These are phyloP conservation scores for Durusdinium trenchii DNA, from an alignment of 73 alveolate species.

Conservation along the genomic window DNA sequence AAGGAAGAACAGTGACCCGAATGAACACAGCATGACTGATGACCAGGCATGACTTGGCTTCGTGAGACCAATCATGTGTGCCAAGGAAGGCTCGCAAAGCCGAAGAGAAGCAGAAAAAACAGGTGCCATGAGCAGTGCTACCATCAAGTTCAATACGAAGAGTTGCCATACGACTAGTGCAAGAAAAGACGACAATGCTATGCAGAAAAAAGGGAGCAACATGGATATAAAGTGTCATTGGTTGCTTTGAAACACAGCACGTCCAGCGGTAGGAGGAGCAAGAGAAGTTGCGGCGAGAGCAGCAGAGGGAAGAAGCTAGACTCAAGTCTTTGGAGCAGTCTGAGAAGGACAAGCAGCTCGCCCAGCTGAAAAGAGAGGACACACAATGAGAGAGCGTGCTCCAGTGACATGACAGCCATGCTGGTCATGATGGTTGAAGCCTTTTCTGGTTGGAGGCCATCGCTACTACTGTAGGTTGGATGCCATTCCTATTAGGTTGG, in stretches of 20 bases:
- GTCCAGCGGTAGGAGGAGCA: constrained; percentile 45
- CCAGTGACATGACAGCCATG: background rate
- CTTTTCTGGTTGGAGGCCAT: background rate
- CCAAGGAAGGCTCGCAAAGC: constrained; percentile 74
- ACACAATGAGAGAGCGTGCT: background rate
- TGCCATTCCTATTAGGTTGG: too few species aligned
- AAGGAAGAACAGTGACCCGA: constrained; percentile 42
- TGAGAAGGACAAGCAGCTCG: constrained; percentile 51
- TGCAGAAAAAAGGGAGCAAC: too few species aligned
- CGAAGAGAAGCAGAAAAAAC: constrained; percentile 76
- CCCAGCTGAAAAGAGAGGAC: constrained; percentile 56
- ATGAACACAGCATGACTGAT: background rate
- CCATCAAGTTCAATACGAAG: too few species aligned
- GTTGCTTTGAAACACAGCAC: background rate
- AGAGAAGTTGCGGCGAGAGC: constrained; percentile 43
- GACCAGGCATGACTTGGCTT: background rate
- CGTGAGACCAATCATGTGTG: background rate
- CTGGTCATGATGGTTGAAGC: background rate
- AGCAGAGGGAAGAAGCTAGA: constrained; percentile 41
- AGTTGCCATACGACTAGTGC: too few species aligned
- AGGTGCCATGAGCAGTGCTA: background rate
- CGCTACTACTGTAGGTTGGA: too few species aligned
- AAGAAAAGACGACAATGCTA: too few species aligned
- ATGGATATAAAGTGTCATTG: background rate
- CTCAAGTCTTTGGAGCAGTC: constrained; percentile 54